Conservation (phyloP, 225 moss, liverwort and hornwort genomes). For the Neckera pumila region DNA sequence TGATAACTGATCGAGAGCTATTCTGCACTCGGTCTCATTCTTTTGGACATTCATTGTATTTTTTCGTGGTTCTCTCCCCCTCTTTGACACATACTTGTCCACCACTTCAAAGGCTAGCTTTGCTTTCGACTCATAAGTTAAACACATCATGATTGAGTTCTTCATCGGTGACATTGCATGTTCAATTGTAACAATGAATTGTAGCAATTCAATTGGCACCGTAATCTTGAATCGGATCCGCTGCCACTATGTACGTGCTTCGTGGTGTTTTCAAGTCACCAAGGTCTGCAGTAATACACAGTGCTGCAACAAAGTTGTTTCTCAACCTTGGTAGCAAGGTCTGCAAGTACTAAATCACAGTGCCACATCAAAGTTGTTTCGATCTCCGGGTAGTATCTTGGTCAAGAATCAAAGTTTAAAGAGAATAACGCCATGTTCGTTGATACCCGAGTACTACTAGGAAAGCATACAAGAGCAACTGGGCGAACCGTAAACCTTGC, state of each 20-base stretch:
- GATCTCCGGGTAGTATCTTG: background rate
- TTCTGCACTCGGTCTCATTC: background rate
- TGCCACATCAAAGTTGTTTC: background rate
- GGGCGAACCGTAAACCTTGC: background rate
- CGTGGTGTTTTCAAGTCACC: background rate
- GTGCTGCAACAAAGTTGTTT: background rate
- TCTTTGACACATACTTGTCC: background rate
- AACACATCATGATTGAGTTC: background rate
- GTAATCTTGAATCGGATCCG: background rate
- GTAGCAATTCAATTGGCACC: background rate
- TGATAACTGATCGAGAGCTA: background rate
- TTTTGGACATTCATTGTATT: background rate
- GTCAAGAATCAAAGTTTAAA: no score
- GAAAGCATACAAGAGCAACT: no score
- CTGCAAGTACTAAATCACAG: background rate
- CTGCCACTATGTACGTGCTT: background rate
- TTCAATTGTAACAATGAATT: no score
- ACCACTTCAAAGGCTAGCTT: background rate
- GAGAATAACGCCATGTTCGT: background rate
- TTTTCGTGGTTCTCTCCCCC: background rate
- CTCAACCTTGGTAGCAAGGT: background rate
- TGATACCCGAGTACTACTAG: background rate
- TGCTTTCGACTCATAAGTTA: background rate
- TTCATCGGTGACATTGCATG: background rate
- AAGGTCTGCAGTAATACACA: background rate